Evolutionary conservation across 441 rosid genomes (phyloP).

Genomic region (Capsella rubella): DNA sequence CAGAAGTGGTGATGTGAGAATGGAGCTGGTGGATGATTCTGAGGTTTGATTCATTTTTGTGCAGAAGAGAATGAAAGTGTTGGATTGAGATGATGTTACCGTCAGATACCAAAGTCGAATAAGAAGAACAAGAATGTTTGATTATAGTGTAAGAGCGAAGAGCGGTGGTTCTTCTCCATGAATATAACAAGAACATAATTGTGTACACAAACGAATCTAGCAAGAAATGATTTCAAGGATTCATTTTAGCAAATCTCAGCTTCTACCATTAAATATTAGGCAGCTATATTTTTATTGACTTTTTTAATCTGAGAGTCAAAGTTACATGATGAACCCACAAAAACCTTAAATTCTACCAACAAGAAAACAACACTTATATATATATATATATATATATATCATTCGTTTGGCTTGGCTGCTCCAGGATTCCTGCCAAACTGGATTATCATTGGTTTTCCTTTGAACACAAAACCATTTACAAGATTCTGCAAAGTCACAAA

Average conservation of each 20-base stretch:
- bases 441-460: constrained; percentile 93
- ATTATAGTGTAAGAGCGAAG: constrained; percentile 8
- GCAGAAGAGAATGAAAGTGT: constrained; percentile 47
- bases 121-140: constrained; percentile 27
- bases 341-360: constrained; percentile 22
- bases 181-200: constrained; percentile 33
- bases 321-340: constrained; percentile 19
- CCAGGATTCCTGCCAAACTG: constrained; percentile 88
- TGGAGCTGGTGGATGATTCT: constrained; percentile 60
- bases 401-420: constrained; percentile 56
- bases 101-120: constrained; percentile 23
- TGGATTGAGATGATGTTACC: constrained; percentile 31
- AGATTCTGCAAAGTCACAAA: constrained; percentile 67
- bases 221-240: background rate
- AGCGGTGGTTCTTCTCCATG: constrained; percentile 19
- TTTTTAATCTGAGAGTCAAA: background rate
- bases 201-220: background rate
- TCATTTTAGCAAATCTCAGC: background rate
- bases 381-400: too few species aligned
- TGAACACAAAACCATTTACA: constrained; percentile 82
- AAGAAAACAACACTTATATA: background rate
- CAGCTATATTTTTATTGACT: background rate
- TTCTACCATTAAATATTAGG: background rate
- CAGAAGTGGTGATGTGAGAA: constrained; percentile 51
- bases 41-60: constrained; percentile 43